Conservation (phyloP, 257 asterid genomes). For the Haberlea rhodopensis region DNA sequence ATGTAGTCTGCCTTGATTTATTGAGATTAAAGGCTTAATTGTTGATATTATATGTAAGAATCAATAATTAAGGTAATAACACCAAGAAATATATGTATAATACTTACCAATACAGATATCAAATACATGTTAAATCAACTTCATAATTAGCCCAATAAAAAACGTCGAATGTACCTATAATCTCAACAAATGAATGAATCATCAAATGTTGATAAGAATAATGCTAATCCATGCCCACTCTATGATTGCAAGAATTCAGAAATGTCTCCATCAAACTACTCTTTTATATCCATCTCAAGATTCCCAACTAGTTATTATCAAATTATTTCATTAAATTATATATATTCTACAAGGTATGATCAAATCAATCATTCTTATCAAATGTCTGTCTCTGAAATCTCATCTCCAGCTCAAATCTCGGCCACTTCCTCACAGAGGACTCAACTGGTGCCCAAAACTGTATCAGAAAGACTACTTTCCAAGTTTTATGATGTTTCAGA, state of each 20-base stretch:
- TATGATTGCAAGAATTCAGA: conserved; percentile 44
- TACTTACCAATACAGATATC: not conserved
- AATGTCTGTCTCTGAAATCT: conserved; percentile 53
- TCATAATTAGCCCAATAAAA: not conserved
- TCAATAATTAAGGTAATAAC: not conserved
- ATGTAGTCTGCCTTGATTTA: too few relatives aligned
- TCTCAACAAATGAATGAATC: conserved; percentile 18
- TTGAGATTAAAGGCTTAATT: too few relatives aligned
- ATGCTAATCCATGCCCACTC: conserved; percentile 42
- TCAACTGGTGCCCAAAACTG: conserved; percentile 69
- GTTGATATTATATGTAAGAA: too few relatives aligned
- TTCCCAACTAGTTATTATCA: not conserved
- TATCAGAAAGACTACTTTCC: conserved; percentile 57
- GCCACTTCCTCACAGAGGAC: conserved; percentile 32
- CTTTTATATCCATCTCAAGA: not conserved
- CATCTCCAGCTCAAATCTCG: conserved; percentile 33
- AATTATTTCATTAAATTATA: too few relatives aligned
- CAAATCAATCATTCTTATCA: too few relatives aligned
- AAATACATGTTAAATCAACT: not conserved
- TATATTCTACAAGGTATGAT: not conserved
- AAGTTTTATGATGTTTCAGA: conserved; percentile 71
- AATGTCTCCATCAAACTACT: conserved; percentile 41
- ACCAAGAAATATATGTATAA: not conserved
- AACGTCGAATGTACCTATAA: conserved; percentile 21
- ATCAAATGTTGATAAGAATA: conserved; percentile 26